These are phyloP conservation scores for Zasmidium angulare DNA, from an alignment of 2,329 filamentous ascomycete species.

Conservation along the genomic window DNA sequence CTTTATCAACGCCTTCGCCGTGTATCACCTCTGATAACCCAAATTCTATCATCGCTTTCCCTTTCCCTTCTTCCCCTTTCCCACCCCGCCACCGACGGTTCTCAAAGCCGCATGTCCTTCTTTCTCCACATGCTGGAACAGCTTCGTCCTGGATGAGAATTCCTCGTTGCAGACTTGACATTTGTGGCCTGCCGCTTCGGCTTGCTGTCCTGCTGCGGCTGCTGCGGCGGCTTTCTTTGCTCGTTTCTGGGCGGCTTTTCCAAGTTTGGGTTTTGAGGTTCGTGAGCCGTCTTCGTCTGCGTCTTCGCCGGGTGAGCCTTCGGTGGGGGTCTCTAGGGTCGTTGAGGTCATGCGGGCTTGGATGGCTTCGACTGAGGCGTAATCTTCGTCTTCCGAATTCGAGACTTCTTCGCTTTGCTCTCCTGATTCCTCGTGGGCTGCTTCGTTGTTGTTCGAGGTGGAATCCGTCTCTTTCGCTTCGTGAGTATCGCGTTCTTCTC, in stretches of 20 bases:
- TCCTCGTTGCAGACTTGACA: constrained; percentile 76
- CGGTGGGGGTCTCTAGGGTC: constrained; percentile 9
- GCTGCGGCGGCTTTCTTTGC: constrained; percentile 50
- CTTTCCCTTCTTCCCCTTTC: constrained; percentile 31
- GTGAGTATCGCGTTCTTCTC: neutral
- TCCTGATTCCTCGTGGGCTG: neutral
- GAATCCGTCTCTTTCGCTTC: neutral
- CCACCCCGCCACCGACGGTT: constrained; percentile 17
- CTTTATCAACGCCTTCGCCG: too few relatives aligned
- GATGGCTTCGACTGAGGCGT: constrained; percentile 44
- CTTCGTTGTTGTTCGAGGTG: neutral
- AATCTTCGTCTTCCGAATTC: constrained; percentile 40
- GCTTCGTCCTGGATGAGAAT: constrained; percentile 71
- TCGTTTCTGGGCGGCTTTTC: constrained; percentile 51
- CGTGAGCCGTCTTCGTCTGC: constrained; percentile 23
- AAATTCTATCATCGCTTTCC: constrained; percentile 31
- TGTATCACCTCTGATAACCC: too few relatives aligned
- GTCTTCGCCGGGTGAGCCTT: constrained; percentile 7
- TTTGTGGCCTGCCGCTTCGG: constrained; percentile 52
- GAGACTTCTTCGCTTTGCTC: constrained; percentile 10
- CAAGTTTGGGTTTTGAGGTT: constrained; percentile 39
- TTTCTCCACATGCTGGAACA: constrained; percentile 72
- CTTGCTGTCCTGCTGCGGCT: constrained; percentile 31
- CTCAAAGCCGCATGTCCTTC: constrained; percentile 52
- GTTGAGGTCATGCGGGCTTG: constrained; percentile 39